A percentile compares a stretch with the other conserved stretches of the same genome.
Conservation (phyloP, 148 eudicot genomes). For the Spergularia marina region DNA sequence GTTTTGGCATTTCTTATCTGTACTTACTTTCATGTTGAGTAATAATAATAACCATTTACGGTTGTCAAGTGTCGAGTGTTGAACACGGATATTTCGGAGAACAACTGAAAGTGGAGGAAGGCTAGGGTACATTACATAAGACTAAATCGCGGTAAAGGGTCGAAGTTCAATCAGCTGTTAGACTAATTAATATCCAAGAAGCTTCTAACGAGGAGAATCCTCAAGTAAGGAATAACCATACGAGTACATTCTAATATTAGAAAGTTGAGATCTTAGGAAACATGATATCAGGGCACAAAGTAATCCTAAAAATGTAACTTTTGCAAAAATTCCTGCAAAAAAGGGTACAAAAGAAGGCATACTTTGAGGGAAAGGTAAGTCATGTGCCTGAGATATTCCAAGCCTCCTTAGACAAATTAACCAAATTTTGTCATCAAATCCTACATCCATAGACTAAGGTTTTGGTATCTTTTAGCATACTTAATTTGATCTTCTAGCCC, state of each 20-base stretch:
- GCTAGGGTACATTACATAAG: too few species aligned
- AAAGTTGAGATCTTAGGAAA: constrained; percentile 3
- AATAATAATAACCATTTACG: not conserved
- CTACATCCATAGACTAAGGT: not conserved
- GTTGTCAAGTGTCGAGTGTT: not conserved
- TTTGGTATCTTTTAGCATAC: constrained; percentile 28
- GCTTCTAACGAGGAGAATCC: not conserved
- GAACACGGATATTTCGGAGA: not conserved
- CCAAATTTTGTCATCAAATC: constrained; percentile 10
- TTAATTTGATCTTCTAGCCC: not conserved
- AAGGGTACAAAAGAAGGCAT: constrained; percentile 22
- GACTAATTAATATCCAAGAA: not conserved
- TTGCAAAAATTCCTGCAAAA: not conserved
- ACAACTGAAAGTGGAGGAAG: not conserved
- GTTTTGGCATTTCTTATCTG: too few species aligned
- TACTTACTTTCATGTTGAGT: too few species aligned
- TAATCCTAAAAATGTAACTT: not conserved
- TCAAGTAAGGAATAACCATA: not conserved
- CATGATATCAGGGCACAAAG: not conserved
- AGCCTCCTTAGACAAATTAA: constrained; percentile 14
- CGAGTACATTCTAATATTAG: constrained; percentile 10
- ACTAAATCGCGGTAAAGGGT: too few species aligned
- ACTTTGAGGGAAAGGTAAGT: constrained; percentile 29
- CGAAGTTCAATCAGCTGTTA: too few species aligned
- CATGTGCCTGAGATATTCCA: constrained; percentile 26